Evolutionary conservation across 495 filamentous ascomycete species (phyloP).

Genomic region (Aspergillus biplanus): DNA sequence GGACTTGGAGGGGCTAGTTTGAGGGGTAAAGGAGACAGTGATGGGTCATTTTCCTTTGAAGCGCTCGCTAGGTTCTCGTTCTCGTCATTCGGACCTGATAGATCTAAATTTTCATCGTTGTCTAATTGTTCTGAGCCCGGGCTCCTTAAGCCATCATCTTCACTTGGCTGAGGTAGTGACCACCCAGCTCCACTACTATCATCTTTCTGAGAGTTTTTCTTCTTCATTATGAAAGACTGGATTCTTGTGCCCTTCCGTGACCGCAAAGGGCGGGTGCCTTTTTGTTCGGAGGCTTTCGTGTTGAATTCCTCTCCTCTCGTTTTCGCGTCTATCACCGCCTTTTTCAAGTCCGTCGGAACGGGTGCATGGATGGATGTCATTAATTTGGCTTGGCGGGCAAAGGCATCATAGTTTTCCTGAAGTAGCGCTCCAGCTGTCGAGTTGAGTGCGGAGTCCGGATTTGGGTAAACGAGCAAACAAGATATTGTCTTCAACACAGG

Average conservation of each 20-base stretch:
- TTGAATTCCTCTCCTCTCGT: constrained; percentile 59
- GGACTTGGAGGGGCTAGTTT: constrained; percentile 34
- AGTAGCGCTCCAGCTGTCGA: constrained; percentile 64
- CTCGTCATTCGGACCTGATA: constrained; percentile 31
- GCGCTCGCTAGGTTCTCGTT: constrained; percentile 34
- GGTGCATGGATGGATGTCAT: constrained; percentile 70
- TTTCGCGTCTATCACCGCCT: constrained; percentile 58
- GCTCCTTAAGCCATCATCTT: neutral
- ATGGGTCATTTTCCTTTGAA: constrained; percentile 57
- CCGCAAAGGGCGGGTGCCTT: constrained; percentile 25
- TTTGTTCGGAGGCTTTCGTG: constrained; percentile 26
- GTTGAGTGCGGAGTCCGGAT: constrained; percentile 72
- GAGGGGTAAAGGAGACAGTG: constrained; percentile 44
- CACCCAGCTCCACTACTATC: neutral
- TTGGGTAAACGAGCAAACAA: constrained; percentile 73
- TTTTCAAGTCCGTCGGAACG: constrained; percentile 49
- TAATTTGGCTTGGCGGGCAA: constrained; percentile 62
- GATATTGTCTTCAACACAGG: constrained; percentile 56
- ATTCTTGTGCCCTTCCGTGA: constrained; percentile 32
- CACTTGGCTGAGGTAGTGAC: neutral
- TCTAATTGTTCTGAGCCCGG: neutral
- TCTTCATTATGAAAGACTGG: constrained; percentile 35
- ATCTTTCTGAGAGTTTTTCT: constrained; percentile 18
- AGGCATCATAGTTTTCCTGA: constrained; percentile 64
- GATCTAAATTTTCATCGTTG: constrained; percentile 1